Conservation (phyloP, 73 alveolate species). For the Tetrahymena malaccensis region DNA sequence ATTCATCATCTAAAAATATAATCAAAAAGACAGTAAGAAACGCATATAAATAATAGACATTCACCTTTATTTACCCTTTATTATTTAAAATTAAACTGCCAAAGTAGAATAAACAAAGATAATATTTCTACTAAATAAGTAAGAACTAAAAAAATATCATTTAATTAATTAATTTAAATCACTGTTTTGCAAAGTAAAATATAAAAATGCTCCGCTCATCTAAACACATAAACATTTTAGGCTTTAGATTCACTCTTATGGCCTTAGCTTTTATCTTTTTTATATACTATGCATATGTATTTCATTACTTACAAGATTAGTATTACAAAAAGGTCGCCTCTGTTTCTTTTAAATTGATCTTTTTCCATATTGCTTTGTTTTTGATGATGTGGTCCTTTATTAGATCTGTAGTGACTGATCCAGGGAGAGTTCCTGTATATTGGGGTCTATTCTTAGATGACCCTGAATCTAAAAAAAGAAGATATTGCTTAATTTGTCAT, state of each 20-base stretch:
- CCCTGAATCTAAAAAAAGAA: slow-evolving; percentile 73
- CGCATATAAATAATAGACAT: too few species aligned
- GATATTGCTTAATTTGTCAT: slow-evolving; percentile 91
- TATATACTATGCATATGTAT: neutral
- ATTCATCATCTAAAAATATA: neutral
- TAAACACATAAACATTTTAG: neutral
- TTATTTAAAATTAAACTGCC: neutral
- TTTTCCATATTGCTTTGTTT: neutral
- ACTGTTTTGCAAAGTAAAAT: neutral
- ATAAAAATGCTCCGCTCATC: neutral
- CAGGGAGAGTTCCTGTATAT: slow-evolving; percentile 94
- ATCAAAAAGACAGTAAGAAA: too few species aligned
- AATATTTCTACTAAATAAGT: neutral
- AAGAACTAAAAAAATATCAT: neutral
- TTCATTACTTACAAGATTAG: neutral
- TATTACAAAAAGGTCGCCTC: neutral
- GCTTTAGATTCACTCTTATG: neutral
- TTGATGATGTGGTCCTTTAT: slow-evolving; percentile 81
- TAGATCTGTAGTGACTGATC: slow-evolving; percentile 85
- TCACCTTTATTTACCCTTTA: too few species aligned
- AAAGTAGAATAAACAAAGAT: neutral
- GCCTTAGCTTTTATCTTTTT: neutral
- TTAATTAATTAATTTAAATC: neutral
- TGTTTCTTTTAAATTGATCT: neutral
- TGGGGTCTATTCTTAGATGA: slow-evolving; percentile 94